Evolutionary conservation across 441 rosid genomes (phyloP).

Genomic region (Macaranga tanarius): DNA sequence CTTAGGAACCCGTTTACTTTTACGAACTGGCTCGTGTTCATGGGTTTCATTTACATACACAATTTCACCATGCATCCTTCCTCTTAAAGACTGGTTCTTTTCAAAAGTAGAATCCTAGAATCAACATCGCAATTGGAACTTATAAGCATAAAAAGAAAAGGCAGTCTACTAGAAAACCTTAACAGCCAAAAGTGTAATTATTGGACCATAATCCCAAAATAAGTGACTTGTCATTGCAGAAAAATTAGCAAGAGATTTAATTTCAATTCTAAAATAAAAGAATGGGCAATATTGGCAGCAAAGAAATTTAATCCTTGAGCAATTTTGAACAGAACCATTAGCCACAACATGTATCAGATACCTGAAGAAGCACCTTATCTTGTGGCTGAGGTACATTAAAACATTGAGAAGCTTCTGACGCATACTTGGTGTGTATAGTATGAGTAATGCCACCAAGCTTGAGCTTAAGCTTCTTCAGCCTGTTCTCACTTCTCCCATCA

Average conservation of each 20-base stretch:
- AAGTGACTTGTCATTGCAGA: conserved; percentile 7
- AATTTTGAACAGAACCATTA: neutral
- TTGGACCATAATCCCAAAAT: neutral
- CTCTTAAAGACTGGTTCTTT: conserved; percentile 35
- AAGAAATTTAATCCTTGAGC: neutral
- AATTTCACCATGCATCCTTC: conserved; percentile 30
- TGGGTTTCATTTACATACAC: conserved; percentile 31
- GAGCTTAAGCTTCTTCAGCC: conserved; percentile 63
- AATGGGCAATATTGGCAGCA: neutral
- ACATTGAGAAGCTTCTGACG: conserved; percentile 28
- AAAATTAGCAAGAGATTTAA: neutral
- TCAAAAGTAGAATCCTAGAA: conserved; percentile 32
- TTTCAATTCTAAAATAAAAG: neutral
- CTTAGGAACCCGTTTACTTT: conserved; percentile 73
- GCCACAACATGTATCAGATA: neutral
- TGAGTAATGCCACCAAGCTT: conserved; percentile 78
- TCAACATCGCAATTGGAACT: conserved; percentile 1
- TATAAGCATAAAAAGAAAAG: neutral
- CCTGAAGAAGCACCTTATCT: conserved; percentile 32
- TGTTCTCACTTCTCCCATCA: conserved; percentile 47
- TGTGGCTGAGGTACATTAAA: conserved; percentile 29
- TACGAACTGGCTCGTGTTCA: conserved; percentile 45
- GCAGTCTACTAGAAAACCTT: neutral
- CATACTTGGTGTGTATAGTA: conserved; percentile 52
- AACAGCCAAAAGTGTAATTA: neutral